Conservation (phyloP, 2,329 filamentous ascomycete genomes). For the Ascochyta pisi region DNA sequence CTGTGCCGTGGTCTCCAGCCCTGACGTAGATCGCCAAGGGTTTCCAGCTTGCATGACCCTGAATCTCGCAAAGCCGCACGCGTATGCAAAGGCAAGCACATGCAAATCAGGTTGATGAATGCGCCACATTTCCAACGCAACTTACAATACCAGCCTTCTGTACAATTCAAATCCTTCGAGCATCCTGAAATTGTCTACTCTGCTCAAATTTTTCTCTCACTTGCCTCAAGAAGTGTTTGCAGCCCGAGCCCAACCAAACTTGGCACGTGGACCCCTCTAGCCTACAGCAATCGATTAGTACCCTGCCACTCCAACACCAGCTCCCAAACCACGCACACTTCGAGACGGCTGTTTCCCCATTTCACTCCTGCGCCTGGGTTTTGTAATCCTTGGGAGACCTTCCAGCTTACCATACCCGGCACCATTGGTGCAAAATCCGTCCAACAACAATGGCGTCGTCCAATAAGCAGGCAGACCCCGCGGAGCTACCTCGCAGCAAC, state of each 20-base stretch:
- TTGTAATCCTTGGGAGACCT: slow-evolving; percentile 5
- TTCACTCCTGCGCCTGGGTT: slow-evolving; percentile 8
- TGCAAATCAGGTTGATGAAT: slow-evolving; percentile 11
- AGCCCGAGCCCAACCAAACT: slow-evolving; percentile 32
- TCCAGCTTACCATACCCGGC: slow-evolving; percentile 8
- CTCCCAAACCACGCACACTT: slow-evolving; percentile 8
- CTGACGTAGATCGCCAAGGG: slow-evolving; percentile 32
- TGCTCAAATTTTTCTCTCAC: slow-evolving; percentile 8
- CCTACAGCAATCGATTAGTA: slow-evolving; percentile 26
- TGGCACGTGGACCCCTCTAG: slow-evolving; percentile 40
- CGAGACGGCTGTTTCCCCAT: slow-evolving; percentile 4
- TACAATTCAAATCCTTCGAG: not conserved
- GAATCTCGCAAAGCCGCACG: slow-evolving; percentile 12
- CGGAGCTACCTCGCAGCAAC: slow-evolving; percentile 22
- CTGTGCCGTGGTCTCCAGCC: slow-evolving; percentile 19
- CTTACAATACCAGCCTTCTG: not conserved
- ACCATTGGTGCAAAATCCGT: slow-evolving; percentile 2
- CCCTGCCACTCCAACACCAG: slow-evolving; percentile 19
- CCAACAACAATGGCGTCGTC: slow-evolving; percentile 33
- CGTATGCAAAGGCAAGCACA: slow-evolving; percentile 9
- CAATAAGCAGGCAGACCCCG: slow-evolving; percentile 34
- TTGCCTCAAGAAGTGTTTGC: slow-evolving; percentile 18
- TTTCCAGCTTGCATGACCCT: slow-evolving; percentile 4
- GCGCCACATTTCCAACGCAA: slow-evolving; percentile 4
- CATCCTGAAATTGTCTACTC: not conserved